phyloP scores from a whole-genome alignment of 306 rosid species.

The Pueraria montana region DNA sequence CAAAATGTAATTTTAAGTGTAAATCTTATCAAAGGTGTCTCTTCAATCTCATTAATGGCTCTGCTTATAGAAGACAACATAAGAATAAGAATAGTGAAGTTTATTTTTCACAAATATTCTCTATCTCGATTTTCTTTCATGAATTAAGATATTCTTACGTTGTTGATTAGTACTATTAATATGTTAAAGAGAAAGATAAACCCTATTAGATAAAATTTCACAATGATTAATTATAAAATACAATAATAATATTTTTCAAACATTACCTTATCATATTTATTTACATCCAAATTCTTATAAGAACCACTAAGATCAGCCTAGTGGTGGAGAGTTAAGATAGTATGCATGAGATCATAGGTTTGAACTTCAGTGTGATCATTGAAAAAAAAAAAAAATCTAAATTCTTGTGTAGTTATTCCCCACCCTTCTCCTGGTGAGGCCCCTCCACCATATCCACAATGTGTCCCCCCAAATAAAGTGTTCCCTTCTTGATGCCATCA shows the following conservation, averaged over 20 bases:
- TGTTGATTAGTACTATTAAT: not conserved
- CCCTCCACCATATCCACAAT: slow-evolving; percentile 8
- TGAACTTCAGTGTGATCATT: too few species aligned
- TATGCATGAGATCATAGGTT: too few species aligned
- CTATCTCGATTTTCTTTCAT: not conserved
- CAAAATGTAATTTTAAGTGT: not conserved
- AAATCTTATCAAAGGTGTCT: not conserved
- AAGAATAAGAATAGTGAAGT: not conserved
- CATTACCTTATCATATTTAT: not conserved
- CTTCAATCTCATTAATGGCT: not conserved
- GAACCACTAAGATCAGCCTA: too few species aligned
- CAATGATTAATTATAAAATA: not conserved
- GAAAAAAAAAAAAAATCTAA: too few species aligned
- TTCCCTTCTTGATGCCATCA: not conserved
- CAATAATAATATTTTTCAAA: not conserved
- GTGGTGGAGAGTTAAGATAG: too few species aligned
- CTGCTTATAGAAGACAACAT: not conserved
- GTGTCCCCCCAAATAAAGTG: not conserved
- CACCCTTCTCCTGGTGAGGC: not conserved
- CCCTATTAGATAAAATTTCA: not conserved
- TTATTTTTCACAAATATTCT: not conserved
- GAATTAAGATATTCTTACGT: not conserved
- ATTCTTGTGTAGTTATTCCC: not conserved
- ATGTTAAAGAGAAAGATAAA: not conserved
- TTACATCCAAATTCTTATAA: not conserved